Evolutionary conservation across 306 rosid species (phyloP).

Genomic region (Abrus pulchellus): DNA sequence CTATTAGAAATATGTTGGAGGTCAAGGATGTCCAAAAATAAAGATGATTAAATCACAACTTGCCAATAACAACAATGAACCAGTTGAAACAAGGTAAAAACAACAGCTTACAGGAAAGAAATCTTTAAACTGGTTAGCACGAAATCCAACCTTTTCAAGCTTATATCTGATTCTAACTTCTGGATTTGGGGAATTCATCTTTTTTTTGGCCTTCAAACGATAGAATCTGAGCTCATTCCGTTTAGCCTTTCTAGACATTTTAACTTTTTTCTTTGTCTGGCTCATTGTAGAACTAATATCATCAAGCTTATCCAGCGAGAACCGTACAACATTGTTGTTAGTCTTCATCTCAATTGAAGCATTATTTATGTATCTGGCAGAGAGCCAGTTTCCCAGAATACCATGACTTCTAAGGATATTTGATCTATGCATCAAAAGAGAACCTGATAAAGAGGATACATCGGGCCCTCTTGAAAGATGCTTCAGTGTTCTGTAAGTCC

Average conservation of each 20-base stretch:
- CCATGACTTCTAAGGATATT: slow-evolving; percentile 35
- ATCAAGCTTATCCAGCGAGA: slow-evolving; percentile 59
- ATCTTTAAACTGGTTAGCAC: slow-evolving; percentile 9
- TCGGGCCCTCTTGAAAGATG: slow-evolving; percentile 41
- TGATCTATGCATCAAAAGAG: slow-evolving; percentile 42
- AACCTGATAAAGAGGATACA: slow-evolving; percentile 29
- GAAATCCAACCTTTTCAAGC: slow-evolving; percentile 74
- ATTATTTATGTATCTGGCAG: slow-evolving; percentile 63
- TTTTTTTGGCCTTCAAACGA: slow-evolving; percentile 87
- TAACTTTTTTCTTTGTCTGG: slow-evolving; percentile 53
- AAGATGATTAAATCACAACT: slow-evolving; percentile 9
- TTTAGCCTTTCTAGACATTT: slow-evolving; percentile 79
- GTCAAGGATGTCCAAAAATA: slow-evolving; percentile 15
- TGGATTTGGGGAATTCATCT: slow-evolving; percentile 90
- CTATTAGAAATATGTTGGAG: slow-evolving; percentile 9
- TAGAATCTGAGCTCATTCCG: slow-evolving; percentile 79
- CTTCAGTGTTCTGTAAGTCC: slow-evolving; percentile 42
- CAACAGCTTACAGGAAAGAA: slow-evolving; percentile 7
- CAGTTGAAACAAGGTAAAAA: slow-evolving; percentile 37
- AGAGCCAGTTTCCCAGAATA: slow-evolving; percentile 49
- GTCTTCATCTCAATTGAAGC: slow-evolving; percentile 66
- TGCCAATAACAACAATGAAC: slow-evolving; percentile 12
- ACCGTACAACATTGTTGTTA: slow-evolving; percentile 62
- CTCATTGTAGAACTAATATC: slow-evolving; percentile 35
- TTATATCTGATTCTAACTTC: slow-evolving; percentile 90